Percentiles rank a stretch among this genome's conserved stretches.
These are phyloP conservation scores for Ecytonucleospora hepatopenaei DNA, from an alignment of 371 early-diverging fungal species.

Conservation along the genomic window DNA sequence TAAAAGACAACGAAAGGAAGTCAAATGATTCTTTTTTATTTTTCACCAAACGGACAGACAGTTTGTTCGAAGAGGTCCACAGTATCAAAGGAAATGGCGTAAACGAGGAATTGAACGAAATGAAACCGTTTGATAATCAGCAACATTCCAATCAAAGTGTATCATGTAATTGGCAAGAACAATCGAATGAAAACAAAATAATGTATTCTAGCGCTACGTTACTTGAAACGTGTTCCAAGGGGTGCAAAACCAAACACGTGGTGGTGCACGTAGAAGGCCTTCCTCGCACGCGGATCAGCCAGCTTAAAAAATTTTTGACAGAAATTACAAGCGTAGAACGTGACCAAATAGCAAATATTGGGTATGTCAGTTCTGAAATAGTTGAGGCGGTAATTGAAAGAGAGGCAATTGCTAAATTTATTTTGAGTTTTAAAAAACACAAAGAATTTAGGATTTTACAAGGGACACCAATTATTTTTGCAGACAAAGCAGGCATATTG, in stretches of 20 bases:
- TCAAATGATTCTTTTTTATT: too few relatives aligned
- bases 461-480: not conserved
- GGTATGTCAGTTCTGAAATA: not conserved
- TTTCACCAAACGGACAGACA: too few relatives aligned
- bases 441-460: not conserved
- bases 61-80: too few relatives aligned
- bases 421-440: not conserved
- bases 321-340: not conserved
- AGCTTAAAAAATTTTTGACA: not conserved
- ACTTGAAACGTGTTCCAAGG: not conserved
- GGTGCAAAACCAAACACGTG: not conserved
- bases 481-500: not conserved
- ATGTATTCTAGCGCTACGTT: not conserved
- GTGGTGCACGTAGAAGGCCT: not conserved
- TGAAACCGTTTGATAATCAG: not conserved
- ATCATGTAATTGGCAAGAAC: not conserved
- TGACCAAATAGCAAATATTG: not conserved
- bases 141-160: not conserved
- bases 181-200: not conserved
- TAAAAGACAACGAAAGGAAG: too few relatives aligned
- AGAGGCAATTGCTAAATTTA: not conserved
- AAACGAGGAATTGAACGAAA: not conserved
- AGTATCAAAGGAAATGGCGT: not conserved
- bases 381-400: not conserved
- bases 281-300: not conserved